phyloP scores from a whole-genome alignment of 179 eudicot genomes.

The Pouteria campechiana region DNA sequence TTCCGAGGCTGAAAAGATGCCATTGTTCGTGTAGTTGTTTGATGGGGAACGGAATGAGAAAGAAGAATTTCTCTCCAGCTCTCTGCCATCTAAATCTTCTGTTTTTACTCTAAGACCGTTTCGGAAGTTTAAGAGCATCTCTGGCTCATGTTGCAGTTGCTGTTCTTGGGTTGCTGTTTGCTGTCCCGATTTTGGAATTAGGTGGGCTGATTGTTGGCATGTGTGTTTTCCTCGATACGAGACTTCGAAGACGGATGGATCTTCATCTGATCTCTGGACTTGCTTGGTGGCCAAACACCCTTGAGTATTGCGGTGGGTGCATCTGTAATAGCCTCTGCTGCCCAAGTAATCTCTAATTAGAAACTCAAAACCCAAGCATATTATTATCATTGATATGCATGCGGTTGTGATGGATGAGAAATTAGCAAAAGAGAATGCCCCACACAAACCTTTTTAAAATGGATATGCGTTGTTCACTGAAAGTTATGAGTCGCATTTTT shows the following conservation, averaged over 20 bases:
- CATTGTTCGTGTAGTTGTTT: background rate
- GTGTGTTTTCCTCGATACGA: constrained; percentile 61
- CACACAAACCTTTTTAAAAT: too few relatives aligned
- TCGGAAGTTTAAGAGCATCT: constrained; percentile 7
- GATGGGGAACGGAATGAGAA: constrained; percentile 13
- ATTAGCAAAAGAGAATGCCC: too few relatives aligned
- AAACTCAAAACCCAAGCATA: too few relatives aligned
- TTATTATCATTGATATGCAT: too few relatives aligned
- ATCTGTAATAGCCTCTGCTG: constrained; percentile 58
- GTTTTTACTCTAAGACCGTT: constrained; percentile 8
- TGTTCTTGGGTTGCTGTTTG: constrained; percentile 7
- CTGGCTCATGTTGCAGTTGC: background rate
- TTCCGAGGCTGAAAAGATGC: background rate
- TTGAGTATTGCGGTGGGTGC: constrained; percentile 40
- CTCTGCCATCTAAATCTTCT: constrained; percentile 2
- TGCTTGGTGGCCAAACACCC: constrained; percentile 69
- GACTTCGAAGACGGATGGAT: constrained; percentile 39
- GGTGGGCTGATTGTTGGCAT: constrained; percentile 13
- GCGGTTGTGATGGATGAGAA: too few relatives aligned
- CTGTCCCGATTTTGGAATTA: background rate
- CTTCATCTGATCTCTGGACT: constrained; percentile 57
- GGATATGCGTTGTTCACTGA: too few relatives aligned
- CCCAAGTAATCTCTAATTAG: background rate
- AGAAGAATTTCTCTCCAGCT: background rate
- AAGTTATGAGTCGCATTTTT: too few relatives aligned